Base-by-base conservation (phyloP, 1,284 basidiomycete species). In the Trichosporon ovoides region DNA sequence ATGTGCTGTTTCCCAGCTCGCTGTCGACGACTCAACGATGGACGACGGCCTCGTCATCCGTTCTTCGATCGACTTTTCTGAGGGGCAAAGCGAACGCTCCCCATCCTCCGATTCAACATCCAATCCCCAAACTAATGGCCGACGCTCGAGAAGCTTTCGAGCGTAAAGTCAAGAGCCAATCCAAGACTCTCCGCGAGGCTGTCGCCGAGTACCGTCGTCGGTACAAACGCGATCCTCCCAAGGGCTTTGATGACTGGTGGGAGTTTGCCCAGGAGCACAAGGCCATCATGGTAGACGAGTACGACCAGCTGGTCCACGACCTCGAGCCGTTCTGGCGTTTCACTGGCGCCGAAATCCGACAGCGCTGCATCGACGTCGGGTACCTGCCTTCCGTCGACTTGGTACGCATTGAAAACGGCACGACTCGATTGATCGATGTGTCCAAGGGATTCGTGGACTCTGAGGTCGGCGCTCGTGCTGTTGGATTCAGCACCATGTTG, bases 191-290 rank as follows among this genome's bases (percentile, higher is more conserved):
- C 16, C 71, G 75, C 10, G 83, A 83, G 36, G 91, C 92, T 0
- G 87, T 89, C 1, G 77, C 77, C 6, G 89, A 92, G 74, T 97
- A 97, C 78, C 82, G 81, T 66, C 77, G 81, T 48, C 81, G 93
- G 52, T 94, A 95, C 73, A 78, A 80, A 3, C 84, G 86, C 40
- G 77, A 83, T n/a, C 92, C 93, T 3, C 93, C 93, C 0, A 84
- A 83, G 56, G 92, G 91, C 0, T 96, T 96, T 67, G 90, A 93
- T 68, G 78, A 83, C 38, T 97, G 93, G 93, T 96, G 85, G 82
- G 75, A 80, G 56, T 96, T 94, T 76, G 88, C 87, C 19, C 79
- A 82, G 72, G 80, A 84, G 52, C 82, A 89, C 70, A 80, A 84
- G 19, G 86, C 89, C 55, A 83, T 85, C 68, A 85, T 97, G 78